These are phyloP conservation scores for Tuber melanosporum DNA, from an alignment of 495 filamentous ascomycete species.

Conservation along the genomic window DNA sequence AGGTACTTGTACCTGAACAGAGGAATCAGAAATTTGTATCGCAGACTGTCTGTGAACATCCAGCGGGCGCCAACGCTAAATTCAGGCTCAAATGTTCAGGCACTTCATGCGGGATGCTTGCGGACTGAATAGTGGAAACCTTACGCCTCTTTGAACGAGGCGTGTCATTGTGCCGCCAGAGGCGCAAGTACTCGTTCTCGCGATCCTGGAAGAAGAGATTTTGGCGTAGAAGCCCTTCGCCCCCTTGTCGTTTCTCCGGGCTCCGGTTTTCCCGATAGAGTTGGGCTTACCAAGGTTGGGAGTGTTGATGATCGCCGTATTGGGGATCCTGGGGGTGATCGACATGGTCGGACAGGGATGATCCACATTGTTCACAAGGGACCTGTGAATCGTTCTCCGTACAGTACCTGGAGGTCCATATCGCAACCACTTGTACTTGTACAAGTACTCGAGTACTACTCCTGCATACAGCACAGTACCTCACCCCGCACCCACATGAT, in stretches of 20 bases:
- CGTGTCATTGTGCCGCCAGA: neutral
- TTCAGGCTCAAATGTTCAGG: neutral
- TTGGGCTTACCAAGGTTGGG: neutral
- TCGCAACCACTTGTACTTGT: neutral
- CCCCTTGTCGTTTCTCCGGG: neutral
- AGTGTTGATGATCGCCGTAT: neutral
- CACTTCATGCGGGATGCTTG: neutral
- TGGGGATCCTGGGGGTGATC: neutral
- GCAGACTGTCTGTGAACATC: neutral
- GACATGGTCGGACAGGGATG: neutral
- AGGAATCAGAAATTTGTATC: neutral
- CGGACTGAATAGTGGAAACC: neutral
- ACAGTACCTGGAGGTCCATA: no score
- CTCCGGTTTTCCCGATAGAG: neutral
- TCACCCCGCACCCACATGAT: neutral
- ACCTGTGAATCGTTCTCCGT: neutral
- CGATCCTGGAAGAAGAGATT: neutral
- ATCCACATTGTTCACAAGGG: neutral
- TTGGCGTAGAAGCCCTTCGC: neutral
- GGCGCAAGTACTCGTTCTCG: neutral
- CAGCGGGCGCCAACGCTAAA: neutral
- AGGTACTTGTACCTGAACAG: neutral
- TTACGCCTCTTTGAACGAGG: neutral
- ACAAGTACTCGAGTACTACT: neutral
- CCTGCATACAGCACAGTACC: neutral